A percentile compares a stretch with the other conserved stretches of the same genome.
These are phyloP conservation scores for Quercus agrifolia DNA, from an alignment of 306 rosid genomes.

Conservation along the genomic window DNA sequence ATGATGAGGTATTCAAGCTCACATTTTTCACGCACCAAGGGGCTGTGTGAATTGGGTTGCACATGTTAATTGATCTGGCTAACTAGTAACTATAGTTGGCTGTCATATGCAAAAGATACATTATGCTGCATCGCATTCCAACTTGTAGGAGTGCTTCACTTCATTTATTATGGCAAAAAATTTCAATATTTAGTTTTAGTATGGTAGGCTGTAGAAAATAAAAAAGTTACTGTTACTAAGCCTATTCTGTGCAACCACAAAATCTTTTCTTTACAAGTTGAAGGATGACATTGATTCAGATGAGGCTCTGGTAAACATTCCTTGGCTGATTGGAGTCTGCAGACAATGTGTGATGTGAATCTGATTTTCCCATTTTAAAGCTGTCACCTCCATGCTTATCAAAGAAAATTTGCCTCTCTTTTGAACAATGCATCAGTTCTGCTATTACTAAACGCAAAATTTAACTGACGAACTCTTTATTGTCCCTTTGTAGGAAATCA, in stretches of 20 bases:
- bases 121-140: neutral
- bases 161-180: neutral
- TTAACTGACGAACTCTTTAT: neutral
- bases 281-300: neutral
- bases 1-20: conserved; percentile 56
- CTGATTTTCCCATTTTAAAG: conserved; percentile 1
- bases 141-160: conserved; percentile 2
- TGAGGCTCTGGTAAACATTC: neutral
- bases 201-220: neutral
- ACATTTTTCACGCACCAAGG: neutral
- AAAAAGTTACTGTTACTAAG: neutral
- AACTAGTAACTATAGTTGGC: neutral
- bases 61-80: neutral
- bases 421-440: conserved; percentile 6
- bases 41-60: neutral
- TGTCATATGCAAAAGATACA: neutral
- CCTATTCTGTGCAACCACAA: neutral
- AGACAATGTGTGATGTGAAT: neutral
- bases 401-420: conserved; percentile 1
- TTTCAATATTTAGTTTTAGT: too few species aligned
- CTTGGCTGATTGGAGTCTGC: neutral
- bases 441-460: conserved; percentile 12
- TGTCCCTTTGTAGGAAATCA: conserved; percentile 45
- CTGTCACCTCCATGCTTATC: neutral
- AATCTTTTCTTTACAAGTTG: neutral